These are phyloP conservation scores for Saccharata proteae DNA, from an alignment of 2,329 filamentous ascomycete genomes.

Conservation along the genomic window DNA sequence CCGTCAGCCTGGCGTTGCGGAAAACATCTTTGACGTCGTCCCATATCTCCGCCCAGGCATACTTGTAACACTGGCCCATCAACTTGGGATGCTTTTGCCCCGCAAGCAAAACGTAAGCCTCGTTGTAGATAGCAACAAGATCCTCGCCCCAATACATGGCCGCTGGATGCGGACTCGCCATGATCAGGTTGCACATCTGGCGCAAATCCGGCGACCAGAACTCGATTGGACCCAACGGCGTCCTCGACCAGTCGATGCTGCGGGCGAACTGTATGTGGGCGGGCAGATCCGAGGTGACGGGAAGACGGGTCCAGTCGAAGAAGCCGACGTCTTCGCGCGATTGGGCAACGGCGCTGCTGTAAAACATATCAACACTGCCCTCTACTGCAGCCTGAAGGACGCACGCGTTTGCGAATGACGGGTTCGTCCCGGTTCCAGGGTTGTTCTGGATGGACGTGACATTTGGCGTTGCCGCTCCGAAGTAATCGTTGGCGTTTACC, in stretches of 20 bases:
- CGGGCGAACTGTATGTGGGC: slow-evolving; percentile 62
- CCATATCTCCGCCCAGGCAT: slow-evolving; percentile 67
- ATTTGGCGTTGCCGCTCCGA: too few species aligned
- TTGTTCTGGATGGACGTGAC: too few species aligned
- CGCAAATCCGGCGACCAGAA: slow-evolving; percentile 60
- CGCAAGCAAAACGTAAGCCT: slow-evolving; percentile 59
- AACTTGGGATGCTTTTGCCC: slow-evolving; percentile 64
- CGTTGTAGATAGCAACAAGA: slow-evolving; percentile 58
- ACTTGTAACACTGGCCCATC: slow-evolving; percentile 60
- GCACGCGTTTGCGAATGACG: slow-evolving; percentile 27
- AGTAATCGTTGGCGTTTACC: too few species aligned
- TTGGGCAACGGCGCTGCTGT: slow-evolving; percentile 15
- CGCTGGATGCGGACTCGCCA: slow-evolving; percentile 46
- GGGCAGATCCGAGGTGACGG: slow-evolving; percentile 50
- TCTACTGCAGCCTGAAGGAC: slow-evolving; percentile 27
- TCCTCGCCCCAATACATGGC: slow-evolving; percentile 72
- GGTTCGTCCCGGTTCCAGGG: slow-evolving; percentile 3
- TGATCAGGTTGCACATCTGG: slow-evolving; percentile 69
- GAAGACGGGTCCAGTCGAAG: slow-evolving; percentile 73
- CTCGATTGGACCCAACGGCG: slow-evolving; percentile 63
- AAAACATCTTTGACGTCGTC: slow-evolving; percentile 57
- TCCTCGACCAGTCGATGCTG: slow-evolving; percentile 60
- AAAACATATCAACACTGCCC: slow-evolving; percentile 28
- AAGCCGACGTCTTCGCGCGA: slow-evolving; percentile 35
- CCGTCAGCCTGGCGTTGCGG: slow-evolving; percentile 52